Percentiles rank a stretch among this genome's conserved stretches.
phyloP scores from a whole-genome alignment of 148 eudicot species.

The Talinum fruticosum region DNA sequence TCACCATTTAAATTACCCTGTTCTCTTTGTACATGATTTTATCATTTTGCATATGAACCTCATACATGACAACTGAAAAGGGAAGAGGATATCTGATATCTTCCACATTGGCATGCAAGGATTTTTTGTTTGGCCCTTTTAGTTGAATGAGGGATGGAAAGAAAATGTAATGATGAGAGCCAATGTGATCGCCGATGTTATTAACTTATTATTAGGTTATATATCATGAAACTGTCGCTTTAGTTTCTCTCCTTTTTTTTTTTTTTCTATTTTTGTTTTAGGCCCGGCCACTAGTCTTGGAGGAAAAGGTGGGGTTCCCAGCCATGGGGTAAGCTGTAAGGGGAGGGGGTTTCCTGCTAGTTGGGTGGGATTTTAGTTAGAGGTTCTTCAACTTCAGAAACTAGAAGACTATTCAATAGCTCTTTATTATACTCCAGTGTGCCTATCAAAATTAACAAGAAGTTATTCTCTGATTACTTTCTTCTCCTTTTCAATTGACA shows the following conservation, averaged over 20 bases:
- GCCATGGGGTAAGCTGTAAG: not conserved
- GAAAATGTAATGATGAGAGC: constrained; percentile 1
- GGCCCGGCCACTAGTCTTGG: not conserved
- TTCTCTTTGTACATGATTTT: constrained; percentile 4
- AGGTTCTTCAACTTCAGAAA: not conserved
- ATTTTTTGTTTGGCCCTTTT: not conserved
- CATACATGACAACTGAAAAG: not conserved
- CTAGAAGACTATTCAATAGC: not conserved
- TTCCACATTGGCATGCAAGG: not conserved
- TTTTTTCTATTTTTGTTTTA: not conserved
- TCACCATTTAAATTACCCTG: not conserved
- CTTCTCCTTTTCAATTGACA: too few species aligned
- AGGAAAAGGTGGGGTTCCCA: not conserved
- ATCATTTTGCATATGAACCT: not conserved
- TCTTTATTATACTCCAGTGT: not conserved
- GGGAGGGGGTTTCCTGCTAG: not conserved
- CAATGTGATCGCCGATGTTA: not conserved
- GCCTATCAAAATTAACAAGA: not conserved
- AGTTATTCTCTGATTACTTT: too few species aligned
- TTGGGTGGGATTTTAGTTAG: not conserved
- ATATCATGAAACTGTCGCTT: not conserved
- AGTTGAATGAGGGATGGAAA: constrained; percentile 1
- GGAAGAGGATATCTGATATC: not conserved
- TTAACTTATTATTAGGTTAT: constrained; percentile 1
- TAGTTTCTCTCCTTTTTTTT: not conserved